Base-by-base conservation (phyloP, 495 filamentous ascomycete species). In the Aspergillus nanangensis region DNA sequence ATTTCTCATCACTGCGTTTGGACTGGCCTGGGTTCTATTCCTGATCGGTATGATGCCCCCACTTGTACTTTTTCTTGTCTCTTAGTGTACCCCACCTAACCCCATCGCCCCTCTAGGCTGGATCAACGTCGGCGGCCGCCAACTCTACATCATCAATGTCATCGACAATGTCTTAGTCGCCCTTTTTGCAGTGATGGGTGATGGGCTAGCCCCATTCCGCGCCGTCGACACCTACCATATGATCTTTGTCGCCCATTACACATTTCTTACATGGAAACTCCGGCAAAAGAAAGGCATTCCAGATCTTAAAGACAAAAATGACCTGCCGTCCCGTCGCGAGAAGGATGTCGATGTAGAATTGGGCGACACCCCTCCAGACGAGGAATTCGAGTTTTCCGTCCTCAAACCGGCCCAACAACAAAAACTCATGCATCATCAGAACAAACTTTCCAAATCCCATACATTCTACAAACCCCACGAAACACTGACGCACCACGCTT, bases 401-500 rank as follows among this genome's bases (percentile, higher is more conserved):
- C 70, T 92, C 3, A 74, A 69, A 14, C 75, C 74, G 10, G 62
- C 70, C 27, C 80, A 89, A 55, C 82, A 89, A 55, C 64, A 65
- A 22, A 73, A 70, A 25, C 71, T 92, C 10, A 70, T 77, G 27
- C 79, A 90, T 51, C 86, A 92, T 56, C 83, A 89, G 52, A 72
- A 66, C 24, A 90, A 88, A 53, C 84, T 90, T 49, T 71, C 82
- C 51, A 85, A 80, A 41, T 84, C 82, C 0, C 87, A 92, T 56
- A 87, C 84, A 2, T 92, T 89, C 63, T 92, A 90, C 70, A 88
- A 87, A 57, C 87, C 87, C 1, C 86, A 92, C 64, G 87, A 90
- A 66, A 90, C 86, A 0, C 64, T 77, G 31, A 90, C 87, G 2
- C 87, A 92, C 55, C 75, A 83, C 55, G 86, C 87, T 5, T 92